Percentiles rank a stretch among this genome's conserved stretches.
phyloP scores from a whole-genome alignment of 2,329 filamentous ascomycete genomes.

The Fusarium sp. region DNA sequence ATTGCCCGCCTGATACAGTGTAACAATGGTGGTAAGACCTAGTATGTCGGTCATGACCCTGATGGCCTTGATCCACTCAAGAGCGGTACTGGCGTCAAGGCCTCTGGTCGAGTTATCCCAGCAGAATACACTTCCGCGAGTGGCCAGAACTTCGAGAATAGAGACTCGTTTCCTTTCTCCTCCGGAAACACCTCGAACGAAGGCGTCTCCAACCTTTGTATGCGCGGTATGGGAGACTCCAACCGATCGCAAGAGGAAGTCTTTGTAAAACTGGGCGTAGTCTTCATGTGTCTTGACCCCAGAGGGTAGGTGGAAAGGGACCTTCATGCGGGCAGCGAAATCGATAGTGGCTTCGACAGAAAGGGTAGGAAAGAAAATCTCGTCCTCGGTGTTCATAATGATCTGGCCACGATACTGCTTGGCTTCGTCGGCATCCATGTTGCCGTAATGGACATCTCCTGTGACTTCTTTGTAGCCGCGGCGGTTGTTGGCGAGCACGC shows the following conservation, averaged over 20 bases:
- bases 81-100: slow-evolving; percentile 73
- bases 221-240: slow-evolving; percentile 69
- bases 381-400: slow-evolving; percentile 80
- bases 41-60: slow-evolving; percentile 73
- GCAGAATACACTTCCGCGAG: slow-evolving; percentile 69
- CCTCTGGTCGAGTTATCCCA: slow-evolving; percentile 78
- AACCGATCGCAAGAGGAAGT: slow-evolving; percentile 70
- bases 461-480: slow-evolving; percentile 68
- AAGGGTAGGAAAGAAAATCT: slow-evolving; percentile 72
- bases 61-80: slow-evolving; percentile 71
- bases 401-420: slow-evolving; percentile 69
- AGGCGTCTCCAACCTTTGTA: slow-evolving; percentile 77
- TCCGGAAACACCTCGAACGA: slow-evolving; percentile 74
- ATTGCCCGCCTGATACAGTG: slow-evolving; percentile 77
- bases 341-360: slow-evolving; percentile 78
- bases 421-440: slow-evolving; percentile 60
- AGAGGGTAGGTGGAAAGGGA: slow-evolving; percentile 62
- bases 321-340: slow-evolving; percentile 74
- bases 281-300: slow-evolving; percentile 59
- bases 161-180: slow-evolving; percentile 78
- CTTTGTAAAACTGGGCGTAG: slow-evolving; percentile 60
- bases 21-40: slow-evolving; percentile 71
- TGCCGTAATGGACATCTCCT: slow-evolving; percentile 70
- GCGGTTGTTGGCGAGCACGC: slow-evolving; percentile 74
- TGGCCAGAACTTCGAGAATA: slow-evolving; percentile 73